Evolutionary conservation across 2,329 filamentous ascomycete species (phyloP), one percentile per base, ranked within the genome.

Genomic region (Aspergillus aculeatus): DNA sequence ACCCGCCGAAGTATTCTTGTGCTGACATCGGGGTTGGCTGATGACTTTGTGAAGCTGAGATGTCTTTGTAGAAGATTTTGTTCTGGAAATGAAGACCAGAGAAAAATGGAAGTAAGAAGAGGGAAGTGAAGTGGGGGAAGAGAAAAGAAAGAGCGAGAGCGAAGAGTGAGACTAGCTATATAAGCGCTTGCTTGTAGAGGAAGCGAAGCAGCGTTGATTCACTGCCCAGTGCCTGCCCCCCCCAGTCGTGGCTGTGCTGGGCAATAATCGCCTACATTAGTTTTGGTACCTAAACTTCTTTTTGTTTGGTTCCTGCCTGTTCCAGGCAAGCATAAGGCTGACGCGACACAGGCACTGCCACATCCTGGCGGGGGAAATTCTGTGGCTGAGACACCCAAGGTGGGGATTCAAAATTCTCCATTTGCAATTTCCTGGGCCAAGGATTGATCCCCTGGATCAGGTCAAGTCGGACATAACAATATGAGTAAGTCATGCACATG

Each of bases 1-100:
- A 29, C 26, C 52, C 41, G 21, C 41, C 41, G 52, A 54, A 54
- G 52, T 54, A 54, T 32, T 54, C 52, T 54, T 54, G 52, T 21
- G 52, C 52, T n/a, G 52, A 44, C 52, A 54, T 54, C 7, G 41
- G 44, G 19, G 5, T 44, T 16, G 38, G 14, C 16, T 44, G 38
- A 5, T 35, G 26, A 29, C 7, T 29, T 29, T 29, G 7, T 29
- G 26, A 29, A 26, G 26, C 7, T 29, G 26, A 26, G 3, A 29
- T 29, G 26, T 29, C 9, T 29, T 26, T 29, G 26, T 3, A 0
- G 26, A 9, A 10, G 24, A 1, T 9, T 29, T 29, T 2, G 5
- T 35, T 35, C 11, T 12, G 14, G 12, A 12, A 35, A 3, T 35
- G 3, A 35, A 35, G 32, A 35, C 11, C 32, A 35, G 32, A 3